Evolutionary conservation across 495 filamentous ascomycete genomes (phyloP).

Genomic region (Hyphodiscus hymeniophilus): DNA sequence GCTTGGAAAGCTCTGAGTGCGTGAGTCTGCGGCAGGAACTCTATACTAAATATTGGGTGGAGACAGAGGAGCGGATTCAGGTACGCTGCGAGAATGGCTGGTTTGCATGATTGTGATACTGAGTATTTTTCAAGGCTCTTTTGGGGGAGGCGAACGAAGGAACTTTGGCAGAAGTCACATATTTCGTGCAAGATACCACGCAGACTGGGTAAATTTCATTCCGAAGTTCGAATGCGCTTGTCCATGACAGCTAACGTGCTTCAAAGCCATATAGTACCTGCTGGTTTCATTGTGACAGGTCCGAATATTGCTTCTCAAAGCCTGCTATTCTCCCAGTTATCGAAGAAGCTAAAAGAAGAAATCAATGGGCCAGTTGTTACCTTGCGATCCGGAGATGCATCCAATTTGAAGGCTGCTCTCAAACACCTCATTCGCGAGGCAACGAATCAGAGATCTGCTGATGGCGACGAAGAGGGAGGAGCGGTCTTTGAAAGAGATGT

Average conservation of each 20-base stretch:
- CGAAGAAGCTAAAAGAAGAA: conserved; percentile 38
- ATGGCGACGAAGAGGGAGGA: conserved; percentile 32
- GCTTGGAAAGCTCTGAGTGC: conserved; percentile 45
- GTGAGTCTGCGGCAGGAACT: conserved; percentile 48
- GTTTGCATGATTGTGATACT: neutral
- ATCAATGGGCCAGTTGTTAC: conserved; percentile 52
- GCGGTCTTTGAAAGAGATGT: conserved; percentile 41
- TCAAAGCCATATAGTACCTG: conserved; percentile 53
- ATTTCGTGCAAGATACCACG: conserved; percentile 49
- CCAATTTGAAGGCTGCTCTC: conserved; percentile 74
- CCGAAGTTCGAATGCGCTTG: neutral
- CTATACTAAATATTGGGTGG: conserved; percentile 60
- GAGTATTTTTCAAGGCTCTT: conserved; percentile 33
- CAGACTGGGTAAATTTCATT: conserved; percentile 5
- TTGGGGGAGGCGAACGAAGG: conserved; percentile 53
- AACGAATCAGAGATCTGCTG: conserved; percentile 42
- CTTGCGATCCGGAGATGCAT: conserved; percentile 66
- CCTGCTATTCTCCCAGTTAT: conserved; percentile 62
- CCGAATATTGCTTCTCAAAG: conserved; percentile 78
- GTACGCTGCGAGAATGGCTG: conserved; percentile 29
- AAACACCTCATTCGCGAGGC: conserved; percentile 76
- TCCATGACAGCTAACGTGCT: conserved; percentile 14
- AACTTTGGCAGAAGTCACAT: conserved; percentile 53
- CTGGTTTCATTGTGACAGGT: conserved; percentile 74
- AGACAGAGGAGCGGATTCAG: conserved; percentile 60